These are phyloP conservation scores for Termitomyces sp. DNA, from an alignment of 768 basidiomycete genomes.

Conservation along the genomic window DNA sequence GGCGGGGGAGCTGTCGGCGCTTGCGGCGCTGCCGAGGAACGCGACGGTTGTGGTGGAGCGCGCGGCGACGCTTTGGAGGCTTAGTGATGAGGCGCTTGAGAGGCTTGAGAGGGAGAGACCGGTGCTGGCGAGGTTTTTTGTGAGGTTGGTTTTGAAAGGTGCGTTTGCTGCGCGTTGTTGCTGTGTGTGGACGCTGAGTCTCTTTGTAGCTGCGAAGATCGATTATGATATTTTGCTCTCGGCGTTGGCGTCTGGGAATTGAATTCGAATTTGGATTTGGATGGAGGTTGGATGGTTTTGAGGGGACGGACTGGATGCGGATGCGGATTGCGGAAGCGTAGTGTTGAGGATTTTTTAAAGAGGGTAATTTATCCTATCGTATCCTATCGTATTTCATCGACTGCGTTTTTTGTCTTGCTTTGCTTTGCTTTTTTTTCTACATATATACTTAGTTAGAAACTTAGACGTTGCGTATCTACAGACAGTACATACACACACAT, in stretches of 20 bases:
- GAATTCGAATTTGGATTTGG: too few relatives aligned
- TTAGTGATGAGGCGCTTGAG: conserved; percentile 54
- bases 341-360: too few relatives aligned
- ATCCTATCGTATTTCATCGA: too few relatives aligned
- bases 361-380: too few relatives aligned
- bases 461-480: too few relatives aligned
- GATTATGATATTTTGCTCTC: conserved; percentile 13
- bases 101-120: conserved; percentile 66
- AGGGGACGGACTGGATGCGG: too few relatives aligned
- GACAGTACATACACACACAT: too few relatives aligned
- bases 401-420: too few relatives aligned
- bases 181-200: neutral
- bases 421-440: too few relatives aligned
- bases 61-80: conserved; percentile 75
- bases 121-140: conserved; percentile 57
- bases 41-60: conserved; percentile 83
- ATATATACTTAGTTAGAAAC: too few relatives aligned
- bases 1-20: conserved; percentile 85
- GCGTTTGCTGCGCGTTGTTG: conserved; percentile 9
- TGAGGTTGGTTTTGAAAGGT: conserved; percentile 74
- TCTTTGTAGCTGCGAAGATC: conserved; percentile 16
- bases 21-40: conserved; percentile 77
- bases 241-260: conserved; percentile 8
- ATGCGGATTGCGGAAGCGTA: too few relatives aligned
- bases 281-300: too few relatives aligned